Evolutionary conservation across 2,329 filamentous ascomycete genomes (phyloP), one percentile per base, ranked within the genome.

Genomic region (Sporothrix luriei): DNA sequence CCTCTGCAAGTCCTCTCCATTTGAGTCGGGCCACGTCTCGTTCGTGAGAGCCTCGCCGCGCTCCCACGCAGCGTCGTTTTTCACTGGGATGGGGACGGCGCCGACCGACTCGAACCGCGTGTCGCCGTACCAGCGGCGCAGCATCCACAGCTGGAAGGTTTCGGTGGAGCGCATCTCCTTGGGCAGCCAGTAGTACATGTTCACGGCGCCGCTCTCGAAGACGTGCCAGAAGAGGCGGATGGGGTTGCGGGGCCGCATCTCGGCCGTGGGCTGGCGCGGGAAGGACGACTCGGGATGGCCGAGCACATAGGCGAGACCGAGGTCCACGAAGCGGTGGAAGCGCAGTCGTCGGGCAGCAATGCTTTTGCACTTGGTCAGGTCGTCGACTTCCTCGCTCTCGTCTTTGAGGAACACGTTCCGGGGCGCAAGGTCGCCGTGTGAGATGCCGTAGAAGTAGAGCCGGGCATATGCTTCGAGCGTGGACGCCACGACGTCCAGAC

Each of bases 181-280:
- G 10, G 73, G 73, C 16, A 74, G 52, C 73, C 73, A 74, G 33
- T 70, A 69, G 62, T 70, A 71, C 71, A 74, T 71, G 54, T 71
- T 73, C 21, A 66, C 24, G 0, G 57, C 69, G 1, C 72, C 72
- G 54, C 72, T 74, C 3, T 68, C 70, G 38, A 70, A 71, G 10
- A 72, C 70, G 21, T 68, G 29, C 73, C 73, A 74, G 13, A 74
- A 74, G 1, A 72, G 51, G 0, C 57, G 33, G 11, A 74, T 72
- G 1, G 73, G 73, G 38, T 68, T 74, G 38, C 43, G 65, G 7
- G 73, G 73, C 6, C 72, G 68, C 24, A 57, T 68, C 40, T 72
- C 70, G 21, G 46, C 33, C 4, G 48, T 21, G 2, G 68, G 55
- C 38, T 65, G 69, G 0, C 70, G 54, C 1, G 59, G 33, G 24